These are phyloP conservation scores for Linnemannia elongata DNA, from an alignment of 192 early-diverging fungal genomes.

Conservation along the genomic window DNA sequence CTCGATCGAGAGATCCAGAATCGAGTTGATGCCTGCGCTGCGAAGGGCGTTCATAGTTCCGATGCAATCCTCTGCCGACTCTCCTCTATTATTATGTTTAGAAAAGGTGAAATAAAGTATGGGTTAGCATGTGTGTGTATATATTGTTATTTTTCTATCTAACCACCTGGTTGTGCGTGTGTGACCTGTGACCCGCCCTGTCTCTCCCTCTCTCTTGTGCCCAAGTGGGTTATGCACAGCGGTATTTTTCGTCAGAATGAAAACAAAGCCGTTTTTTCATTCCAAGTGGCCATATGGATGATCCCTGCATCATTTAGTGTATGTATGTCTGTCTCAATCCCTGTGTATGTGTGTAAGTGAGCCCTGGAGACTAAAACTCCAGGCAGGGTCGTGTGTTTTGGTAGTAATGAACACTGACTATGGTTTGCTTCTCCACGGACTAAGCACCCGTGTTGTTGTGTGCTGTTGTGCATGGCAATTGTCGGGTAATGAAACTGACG, in stretches of 20 bases:
- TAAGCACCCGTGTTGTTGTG: neutral
- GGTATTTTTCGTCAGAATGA: neutral
- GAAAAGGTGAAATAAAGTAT: neutral
- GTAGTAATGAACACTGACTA: neutral
- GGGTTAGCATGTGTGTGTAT: neutral
- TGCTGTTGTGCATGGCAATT: neutral
- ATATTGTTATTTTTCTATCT: conserved; percentile 10
- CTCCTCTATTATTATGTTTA: conserved; percentile 71
- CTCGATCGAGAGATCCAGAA: conserved; percentile 91
- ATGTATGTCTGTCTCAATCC: neutral
- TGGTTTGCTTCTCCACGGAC: conserved; percentile 1
- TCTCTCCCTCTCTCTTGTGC: neutral
- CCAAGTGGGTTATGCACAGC: conserved; percentile 12
- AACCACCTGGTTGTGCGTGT: conserved; percentile 19
- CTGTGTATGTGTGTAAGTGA: neutral
- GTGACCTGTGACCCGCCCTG: neutral
- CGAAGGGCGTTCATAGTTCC: conserved; percentile 81
- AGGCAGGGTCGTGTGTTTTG: neutral
- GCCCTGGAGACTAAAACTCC: neutral
- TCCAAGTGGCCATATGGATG: neutral
- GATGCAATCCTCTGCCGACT: conserved; percentile 86
- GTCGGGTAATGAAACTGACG: neutral
- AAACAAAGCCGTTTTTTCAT: too few species aligned
- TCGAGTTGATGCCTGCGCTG: conserved; percentile 79
- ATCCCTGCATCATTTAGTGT: conserved; percentile 7